These are phyloP conservation scores for Arbutus unedo DNA, from an alignment of 148 eudicot species.

Conservation along the genomic window DNA sequence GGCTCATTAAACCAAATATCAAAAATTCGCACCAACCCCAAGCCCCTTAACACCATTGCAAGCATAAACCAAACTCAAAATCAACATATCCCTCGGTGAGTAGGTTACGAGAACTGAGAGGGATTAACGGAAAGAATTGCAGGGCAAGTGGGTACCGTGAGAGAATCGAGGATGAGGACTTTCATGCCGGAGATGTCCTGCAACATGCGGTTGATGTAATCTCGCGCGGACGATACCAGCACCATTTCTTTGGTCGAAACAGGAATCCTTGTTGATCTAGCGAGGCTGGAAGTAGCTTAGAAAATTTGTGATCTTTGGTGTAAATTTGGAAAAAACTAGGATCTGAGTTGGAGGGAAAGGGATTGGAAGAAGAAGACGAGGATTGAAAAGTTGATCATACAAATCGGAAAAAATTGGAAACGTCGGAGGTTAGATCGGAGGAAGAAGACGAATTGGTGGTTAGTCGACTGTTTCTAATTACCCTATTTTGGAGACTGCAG, in stretches of 20 bases:
- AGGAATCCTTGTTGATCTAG: background rate
- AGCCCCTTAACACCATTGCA: too few relatives aligned
- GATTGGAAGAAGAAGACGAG: too few relatives aligned
- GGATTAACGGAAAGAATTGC: background rate
- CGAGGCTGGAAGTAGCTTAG: background rate
- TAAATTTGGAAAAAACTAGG: background rate
- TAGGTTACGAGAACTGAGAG: background rate
- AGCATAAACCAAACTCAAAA: background rate
- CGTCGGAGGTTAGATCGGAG: too few relatives aligned
- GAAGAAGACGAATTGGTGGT: too few relatives aligned
- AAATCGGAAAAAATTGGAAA: too few relatives aligned
- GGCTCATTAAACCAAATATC: background rate
- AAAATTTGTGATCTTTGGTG: background rate
- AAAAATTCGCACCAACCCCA: background rate
- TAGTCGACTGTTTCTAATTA: too few relatives aligned
- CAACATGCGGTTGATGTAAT: conserved; percentile 84
- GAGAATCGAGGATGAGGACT: conserved; percentile 86
- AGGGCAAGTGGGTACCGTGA: conserved; percentile 44
- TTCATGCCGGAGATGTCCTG: conserved; percentile 97
- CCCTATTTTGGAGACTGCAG: too few relatives aligned
- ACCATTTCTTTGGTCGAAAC: conserved; percentile 45
- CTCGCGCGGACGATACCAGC: conserved; percentile 66
- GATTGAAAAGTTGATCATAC: too few relatives aligned
- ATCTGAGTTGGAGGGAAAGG: background rate
- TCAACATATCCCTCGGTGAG: background rate